A percentile compares a stretch with the other conserved stretches of the same genome.
Evolutionary conservation across 2,329 filamentous ascomycete species (phyloP).

Genomic region (Curvularia sp.): DNA sequence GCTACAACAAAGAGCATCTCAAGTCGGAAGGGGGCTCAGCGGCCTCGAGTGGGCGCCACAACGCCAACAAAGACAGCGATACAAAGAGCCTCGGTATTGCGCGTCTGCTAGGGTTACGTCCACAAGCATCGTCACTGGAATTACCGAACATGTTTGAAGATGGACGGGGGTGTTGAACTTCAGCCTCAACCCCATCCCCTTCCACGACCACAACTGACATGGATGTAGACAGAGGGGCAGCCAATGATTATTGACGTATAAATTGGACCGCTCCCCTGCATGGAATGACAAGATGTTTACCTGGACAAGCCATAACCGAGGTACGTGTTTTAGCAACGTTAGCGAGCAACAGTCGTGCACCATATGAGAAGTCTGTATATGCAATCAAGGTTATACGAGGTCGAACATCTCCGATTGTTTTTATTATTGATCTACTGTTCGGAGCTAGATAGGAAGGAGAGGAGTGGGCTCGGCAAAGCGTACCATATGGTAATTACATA

Average conservation of each 20-base stretch:
- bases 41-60: constrained; percentile 3
- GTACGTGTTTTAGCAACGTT: not conserved
- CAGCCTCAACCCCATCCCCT: not conserved
- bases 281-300: not conserved
- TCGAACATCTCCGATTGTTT: constrained; percentile 19
- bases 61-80: constrained; percentile 7
- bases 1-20: constrained; percentile 14
- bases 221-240: not conserved
- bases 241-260: not conserved
- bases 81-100: constrained; percentile 15
- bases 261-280: not conserved
- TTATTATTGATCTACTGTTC: constrained; percentile 15
- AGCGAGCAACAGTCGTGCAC: not conserved
- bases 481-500: constrained; percentile 27
- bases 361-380: not conserved
- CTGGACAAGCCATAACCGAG: not conserved
- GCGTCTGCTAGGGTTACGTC: not conserved
- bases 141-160: not conserved
- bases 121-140: not conserved
- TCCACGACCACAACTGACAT: not conserved
- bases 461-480: constrained; percentile 23
- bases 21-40: not conserved
- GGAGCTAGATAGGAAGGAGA: constrained; percentile 15
- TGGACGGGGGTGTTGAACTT: not conserved
- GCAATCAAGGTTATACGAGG: not conserved